Evolutionary conservation across 1,139 yeast species (phyloP), one percentile per base, ranked within the genome.

Genomic region (Pichia sp.): DNA sequence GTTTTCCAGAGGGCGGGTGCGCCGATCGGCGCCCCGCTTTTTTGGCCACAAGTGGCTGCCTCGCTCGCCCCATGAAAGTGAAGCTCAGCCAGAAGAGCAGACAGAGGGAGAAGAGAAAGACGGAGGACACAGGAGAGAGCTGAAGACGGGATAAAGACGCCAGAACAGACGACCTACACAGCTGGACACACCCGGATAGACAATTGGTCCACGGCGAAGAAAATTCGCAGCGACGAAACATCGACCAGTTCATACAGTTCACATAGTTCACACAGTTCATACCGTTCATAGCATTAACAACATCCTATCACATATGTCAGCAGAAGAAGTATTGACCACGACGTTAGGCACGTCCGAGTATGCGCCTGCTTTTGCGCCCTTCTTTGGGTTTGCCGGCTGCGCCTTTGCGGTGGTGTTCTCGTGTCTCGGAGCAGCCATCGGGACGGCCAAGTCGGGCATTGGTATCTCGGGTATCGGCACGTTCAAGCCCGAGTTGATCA

Each of bases 391-490:
- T 72, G 96, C 96, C 45, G 96, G 95, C 53, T 90, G 97, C 75
- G 90, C 95, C 6, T 85, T 90, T 52, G 96, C 97, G 54, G 88
- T 90, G 87, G 80, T 89, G 43, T 77, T 92, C 60, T 86, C 95
- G 49, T 87, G 95, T 70, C 85, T 92, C 30, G 99, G 99, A 58
- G 99, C 99, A 31, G 97, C 98, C 59, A 86, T 90, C 63, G 99
- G 99, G 54, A 93, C 99, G 13, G 98, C 98, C 62, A 95, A 95
- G 74, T 89, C 97, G 47, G 99, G 99, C 58, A 87, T 95, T 63
- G 99, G 99, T 78, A 95, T 93, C 72, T 74, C 93, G 34, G 95
- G 95, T 79, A 85, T 87, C 59, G 93, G 93, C 76, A 85, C 92
- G 43, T 87, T 85, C 69, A 85, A 84, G 67, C 95, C 95, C 26